Evolutionary conservation across 169 alveolate species (phyloP).

Genomic region (Plasmodium cynomolgi): DNA sequence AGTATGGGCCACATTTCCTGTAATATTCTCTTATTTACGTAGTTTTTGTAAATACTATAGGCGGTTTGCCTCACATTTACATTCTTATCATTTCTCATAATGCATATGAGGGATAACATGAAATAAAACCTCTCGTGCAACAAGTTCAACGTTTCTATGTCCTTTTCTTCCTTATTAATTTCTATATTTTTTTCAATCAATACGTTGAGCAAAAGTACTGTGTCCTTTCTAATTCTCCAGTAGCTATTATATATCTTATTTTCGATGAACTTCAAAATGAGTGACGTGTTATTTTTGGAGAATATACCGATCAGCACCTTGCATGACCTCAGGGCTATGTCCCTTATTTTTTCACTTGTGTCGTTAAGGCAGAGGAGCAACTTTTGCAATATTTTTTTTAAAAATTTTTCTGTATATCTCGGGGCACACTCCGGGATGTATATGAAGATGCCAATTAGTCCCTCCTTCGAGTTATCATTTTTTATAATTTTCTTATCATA

Average conservation of each 20-base stretch:
- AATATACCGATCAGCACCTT: constrained; percentile 50
- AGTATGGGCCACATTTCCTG: constrained; percentile 74
- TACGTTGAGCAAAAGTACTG: constrained; percentile 49
- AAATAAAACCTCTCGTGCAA: constrained; percentile 74
- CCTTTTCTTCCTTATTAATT: constrained; percentile 62
- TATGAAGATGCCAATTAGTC: constrained; percentile 64
- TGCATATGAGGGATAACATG: constrained; percentile 67
- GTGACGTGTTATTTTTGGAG: constrained; percentile 55
- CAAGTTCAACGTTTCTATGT: constrained; percentile 20
- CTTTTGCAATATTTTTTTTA: constrained; percentile 68
- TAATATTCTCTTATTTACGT: constrained; percentile 55
- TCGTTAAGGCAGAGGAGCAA: constrained; percentile 64
- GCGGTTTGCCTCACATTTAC: constrained; percentile 72
- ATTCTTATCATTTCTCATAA: constrained; percentile 72
- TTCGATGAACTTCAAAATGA: constrained; percentile 70
- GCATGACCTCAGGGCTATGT: constrained; percentile 63
- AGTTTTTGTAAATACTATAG: constrained; percentile 49
- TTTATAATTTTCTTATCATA: constrained; percentile 59
- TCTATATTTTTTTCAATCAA: constrained; percentile 73
- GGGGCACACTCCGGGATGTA: constrained; percentile 74
- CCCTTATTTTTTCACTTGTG: constrained; percentile 57
- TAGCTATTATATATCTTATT: constrained; percentile 64
- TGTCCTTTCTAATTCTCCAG: constrained; percentile 62
- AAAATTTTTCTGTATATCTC: constrained; percentile 56
- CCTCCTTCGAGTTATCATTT: constrained; percentile 50